These are phyloP conservation scores for Entomortierella chlamydospora DNA, from an alignment of 192 early-diverging fungal genomes.

Conservation along the genomic window DNA sequence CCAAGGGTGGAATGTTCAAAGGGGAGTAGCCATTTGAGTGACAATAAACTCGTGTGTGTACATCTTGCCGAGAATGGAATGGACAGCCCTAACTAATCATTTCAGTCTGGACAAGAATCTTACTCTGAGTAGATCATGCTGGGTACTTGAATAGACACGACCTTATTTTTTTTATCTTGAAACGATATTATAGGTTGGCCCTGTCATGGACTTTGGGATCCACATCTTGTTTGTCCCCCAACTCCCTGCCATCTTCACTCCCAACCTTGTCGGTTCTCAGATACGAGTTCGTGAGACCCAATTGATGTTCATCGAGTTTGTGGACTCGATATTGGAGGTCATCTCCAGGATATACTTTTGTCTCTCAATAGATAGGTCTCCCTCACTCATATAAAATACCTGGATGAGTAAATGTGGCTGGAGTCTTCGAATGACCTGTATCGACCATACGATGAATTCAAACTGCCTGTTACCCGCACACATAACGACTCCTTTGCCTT, in stretches of 20 bases:
- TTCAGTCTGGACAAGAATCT: background rate
- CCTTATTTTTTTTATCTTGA: background rate
- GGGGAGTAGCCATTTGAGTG: too few relatives aligned
- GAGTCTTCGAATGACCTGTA: constrained; percentile 58
- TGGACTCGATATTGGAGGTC: constrained; percentile 47
- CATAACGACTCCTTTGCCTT: constrained; percentile 54
- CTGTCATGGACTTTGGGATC: background rate
- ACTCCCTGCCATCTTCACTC: background rate
- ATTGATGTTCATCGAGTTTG: constrained; percentile 15
- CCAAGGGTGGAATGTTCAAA: too few relatives aligned
- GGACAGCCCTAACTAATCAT: too few relatives aligned
- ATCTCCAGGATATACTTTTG: constrained; percentile 36
- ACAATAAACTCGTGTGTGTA: too few relatives aligned
- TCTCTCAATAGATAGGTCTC: constrained; percentile 51
- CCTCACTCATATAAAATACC: constrained; percentile 62
- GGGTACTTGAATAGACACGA: background rate
- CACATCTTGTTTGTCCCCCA: background rate
- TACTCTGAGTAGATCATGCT: background rate
- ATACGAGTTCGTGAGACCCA: constrained; percentile 15
- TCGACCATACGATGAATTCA: constrained; percentile 47
- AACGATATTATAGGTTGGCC: background rate
- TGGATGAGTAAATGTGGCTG: constrained; percentile 68
- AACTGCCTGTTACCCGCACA: constrained; percentile 63
- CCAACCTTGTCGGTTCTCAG: background rate
- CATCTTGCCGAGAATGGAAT: too few relatives aligned